Conservation (phyloP, 2,329 filamentous ascomycete species). For the Fusarium penzigii region DNA sequence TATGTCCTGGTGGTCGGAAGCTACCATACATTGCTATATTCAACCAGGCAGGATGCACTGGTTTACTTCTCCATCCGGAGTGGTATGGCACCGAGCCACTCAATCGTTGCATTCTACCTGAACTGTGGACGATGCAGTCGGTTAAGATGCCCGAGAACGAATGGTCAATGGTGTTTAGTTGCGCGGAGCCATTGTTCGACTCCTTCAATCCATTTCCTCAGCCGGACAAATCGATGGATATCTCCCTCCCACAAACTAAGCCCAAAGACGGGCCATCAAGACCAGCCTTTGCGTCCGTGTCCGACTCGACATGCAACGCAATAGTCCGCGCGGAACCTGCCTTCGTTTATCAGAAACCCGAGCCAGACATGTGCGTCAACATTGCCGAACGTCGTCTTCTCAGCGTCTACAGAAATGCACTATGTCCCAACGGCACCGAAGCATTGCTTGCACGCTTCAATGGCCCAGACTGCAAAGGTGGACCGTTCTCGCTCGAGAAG, state of each 20-base stretch:
- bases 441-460: conserved; percentile 8
- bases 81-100: conserved; percentile 4
- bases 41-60: conserved; percentile 4
- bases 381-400: conserved; percentile 5
- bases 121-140: conserved; percentile 4
- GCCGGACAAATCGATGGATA: not conserved
- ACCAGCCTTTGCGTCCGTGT: conserved; percentile 7
- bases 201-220: not conserved
- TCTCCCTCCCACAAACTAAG: conserved; percentile 2
- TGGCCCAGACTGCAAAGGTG: not conserved
- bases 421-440: conserved; percentile 9
- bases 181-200: not conserved
- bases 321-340: conserved; percentile 3
- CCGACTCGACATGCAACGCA: conserved; percentile 13
- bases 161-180: conserved; percentile 13
- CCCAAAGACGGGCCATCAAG: not conserved
- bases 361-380: conserved; percentile 9
- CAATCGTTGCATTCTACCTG: conserved; percentile 3
- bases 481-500: not conserved
- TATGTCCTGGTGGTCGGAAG: conserved; percentile 1
- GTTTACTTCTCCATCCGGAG: not conserved
- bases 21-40: conserved; percentile 8
- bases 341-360: conserved; percentile 8
- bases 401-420: conserved; percentile 11
- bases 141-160: not conserved